These are phyloP conservation scores for Lathyrus aphaca DNA, from an alignment of 306 rosid genomes.

Conservation along the genomic window DNA sequence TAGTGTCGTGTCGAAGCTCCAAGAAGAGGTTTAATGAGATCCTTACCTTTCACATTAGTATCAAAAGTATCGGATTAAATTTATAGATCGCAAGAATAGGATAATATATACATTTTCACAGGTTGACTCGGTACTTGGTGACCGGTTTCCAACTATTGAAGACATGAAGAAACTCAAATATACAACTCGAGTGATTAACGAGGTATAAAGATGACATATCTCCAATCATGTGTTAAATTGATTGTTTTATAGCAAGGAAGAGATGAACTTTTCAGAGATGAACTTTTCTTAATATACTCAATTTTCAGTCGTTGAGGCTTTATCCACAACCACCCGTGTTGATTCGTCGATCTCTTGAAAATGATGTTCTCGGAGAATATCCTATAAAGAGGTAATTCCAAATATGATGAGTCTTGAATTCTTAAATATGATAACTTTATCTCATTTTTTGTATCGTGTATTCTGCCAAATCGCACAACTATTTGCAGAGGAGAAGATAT, in stretches of 20 bases:
- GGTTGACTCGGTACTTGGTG: slow-evolving; percentile 90
- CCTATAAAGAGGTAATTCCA: slow-evolving; percentile 73
- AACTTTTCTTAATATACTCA: slow-evolving; percentile 35
- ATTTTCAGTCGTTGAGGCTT: slow-evolving; percentile 84
- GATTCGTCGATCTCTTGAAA: slow-evolving; percentile 83
- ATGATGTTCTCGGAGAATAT: slow-evolving; percentile 77
- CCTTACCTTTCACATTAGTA: slow-evolving; percentile 30
- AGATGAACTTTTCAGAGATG: slow-evolving; percentile 24
- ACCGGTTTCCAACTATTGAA: slow-evolving; percentile 82
- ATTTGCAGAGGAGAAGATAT: slow-evolving; percentile 87
- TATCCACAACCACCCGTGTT: slow-evolving; percentile 98
- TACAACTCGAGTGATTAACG: slow-evolving; percentile 93
- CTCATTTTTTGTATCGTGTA: neutral
- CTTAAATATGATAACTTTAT: slow-evolving; percentile 23
- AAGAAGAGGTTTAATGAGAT: slow-evolving; percentile 77
- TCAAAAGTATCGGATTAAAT: slow-evolving; percentile 28
- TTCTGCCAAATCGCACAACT: neutral
- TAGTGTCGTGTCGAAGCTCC: slow-evolving; percentile 77
- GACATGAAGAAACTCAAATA: slow-evolving; percentile 94
- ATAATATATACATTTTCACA: slow-evolving; percentile 33
- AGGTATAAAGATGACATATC: slow-evolving; percentile 59
- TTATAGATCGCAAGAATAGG: slow-evolving; percentile 18
- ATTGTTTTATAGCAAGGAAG: slow-evolving; percentile 18
- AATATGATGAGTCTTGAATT: slow-evolving; percentile 14
- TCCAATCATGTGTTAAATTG: slow-evolving; percentile 16